phyloP scores from a whole-genome alignment of 2,329 filamentous ascomycete genomes.

The Pseudopyrenochaeta lycopersici region DNA sequence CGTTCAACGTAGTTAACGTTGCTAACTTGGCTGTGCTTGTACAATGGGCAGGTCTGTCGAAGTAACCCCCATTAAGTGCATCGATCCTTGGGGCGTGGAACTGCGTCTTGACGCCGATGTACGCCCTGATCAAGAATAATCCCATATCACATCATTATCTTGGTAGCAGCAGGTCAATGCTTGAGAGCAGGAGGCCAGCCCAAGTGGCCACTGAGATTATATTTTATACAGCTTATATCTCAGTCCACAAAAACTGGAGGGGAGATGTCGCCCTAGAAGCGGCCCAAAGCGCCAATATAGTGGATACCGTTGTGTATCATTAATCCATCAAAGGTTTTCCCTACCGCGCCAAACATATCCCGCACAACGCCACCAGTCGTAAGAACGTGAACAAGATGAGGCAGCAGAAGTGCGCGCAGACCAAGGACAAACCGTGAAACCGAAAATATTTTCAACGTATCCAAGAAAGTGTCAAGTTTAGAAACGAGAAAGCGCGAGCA shows the following conservation, averaged over 20 bases:
- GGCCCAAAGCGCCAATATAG: slow-evolving; percentile 21
- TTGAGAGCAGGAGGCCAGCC: not conserved
- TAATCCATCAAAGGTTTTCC: slow-evolving; percentile 7
- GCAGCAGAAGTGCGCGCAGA: slow-evolving; percentile 20
- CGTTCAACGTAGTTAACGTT: not conserved
- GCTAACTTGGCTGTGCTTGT: not conserved
- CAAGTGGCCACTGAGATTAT: slow-evolving; percentile 17
- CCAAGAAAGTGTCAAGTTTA: not conserved
- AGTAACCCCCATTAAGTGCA: too few relatives aligned
- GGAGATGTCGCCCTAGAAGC: slow-evolving; percentile 18
- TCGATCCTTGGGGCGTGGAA: not conserved
- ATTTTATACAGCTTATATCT: slow-evolving; percentile 23
- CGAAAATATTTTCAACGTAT: not conserved
- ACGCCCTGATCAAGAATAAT: too few relatives aligned
- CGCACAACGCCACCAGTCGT: slow-evolving; percentile 17
- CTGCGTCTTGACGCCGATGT: too few relatives aligned
- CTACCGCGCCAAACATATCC: slow-evolving; percentile 7
- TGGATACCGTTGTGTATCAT: slow-evolving; percentile 7
- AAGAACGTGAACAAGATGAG: slow-evolving; percentile 16
- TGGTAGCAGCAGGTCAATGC: not conserved
- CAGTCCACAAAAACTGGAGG: slow-evolving; percentile 5
- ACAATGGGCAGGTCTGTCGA: not conserved
- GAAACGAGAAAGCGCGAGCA: too few relatives aligned
- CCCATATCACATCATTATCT: too few relatives aligned
- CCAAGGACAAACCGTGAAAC: slow-evolving; percentile 3